A percentile compares a stretch with the other conserved stretches of the same genome.
These are phyloP conservation scores for Xylaria sp. DNA, from an alignment of 2,329 filamentous ascomycete genomes.

Conservation along the genomic window DNA sequence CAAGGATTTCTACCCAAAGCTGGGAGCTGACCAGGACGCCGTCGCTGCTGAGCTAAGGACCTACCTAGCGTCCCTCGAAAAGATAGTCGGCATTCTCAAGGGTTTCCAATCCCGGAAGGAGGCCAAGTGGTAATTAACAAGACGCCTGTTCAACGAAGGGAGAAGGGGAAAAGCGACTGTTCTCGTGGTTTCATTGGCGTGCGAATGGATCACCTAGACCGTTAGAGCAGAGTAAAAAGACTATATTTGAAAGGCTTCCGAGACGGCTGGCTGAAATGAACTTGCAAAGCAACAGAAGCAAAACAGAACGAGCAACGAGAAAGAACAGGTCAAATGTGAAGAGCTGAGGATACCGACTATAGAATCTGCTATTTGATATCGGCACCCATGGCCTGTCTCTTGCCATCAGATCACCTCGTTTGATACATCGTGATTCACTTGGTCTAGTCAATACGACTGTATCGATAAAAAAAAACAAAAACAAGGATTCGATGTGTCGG, in stretches of 20 bases:
- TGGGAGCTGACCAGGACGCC: conserved; percentile 74
- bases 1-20: conserved; percentile 90
- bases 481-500: neutral
- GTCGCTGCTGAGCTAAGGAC: conserved; percentile 71
- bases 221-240: conserved; percentile 12
- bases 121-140: conserved; percentile 65
- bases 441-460: neutral
- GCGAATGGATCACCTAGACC: conserved; percentile 12
- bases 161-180: neutral
- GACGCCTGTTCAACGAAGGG: neutral
- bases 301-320: neutral
- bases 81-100: conserved; percentile 80
- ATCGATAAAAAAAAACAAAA: neutral
- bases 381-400: neutral
- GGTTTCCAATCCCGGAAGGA: conserved; percentile 66
- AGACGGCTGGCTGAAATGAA: conserved; percentile 5
- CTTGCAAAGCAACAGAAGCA: neutral
- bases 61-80: conserved; percentile 83
- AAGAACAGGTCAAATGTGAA: neutral
- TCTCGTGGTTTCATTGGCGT: neutral
- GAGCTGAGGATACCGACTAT: neutral
- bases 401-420: neutral
- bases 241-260: neutral
- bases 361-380: conserved; percentile 1
- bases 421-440: neutral